Conservation (phyloP, 441 rosid species). For the Capsella rubella region DNA sequence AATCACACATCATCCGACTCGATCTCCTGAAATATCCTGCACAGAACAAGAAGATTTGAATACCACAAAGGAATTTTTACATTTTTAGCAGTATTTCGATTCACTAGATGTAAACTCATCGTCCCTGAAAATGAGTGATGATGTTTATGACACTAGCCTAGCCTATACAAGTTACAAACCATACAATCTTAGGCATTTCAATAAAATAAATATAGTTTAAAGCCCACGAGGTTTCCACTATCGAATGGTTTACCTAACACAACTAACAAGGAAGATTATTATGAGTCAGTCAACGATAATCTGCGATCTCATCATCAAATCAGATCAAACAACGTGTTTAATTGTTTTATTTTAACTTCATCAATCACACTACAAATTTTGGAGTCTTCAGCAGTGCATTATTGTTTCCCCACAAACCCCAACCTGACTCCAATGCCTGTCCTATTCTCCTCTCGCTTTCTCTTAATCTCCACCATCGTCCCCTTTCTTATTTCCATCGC, state of each 20-base stretch:
- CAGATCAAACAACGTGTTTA: background rate
- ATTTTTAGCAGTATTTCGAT: background rate
- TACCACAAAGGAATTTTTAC: background rate
- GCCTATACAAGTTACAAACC: too few species aligned
- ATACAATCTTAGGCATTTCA: background rate
- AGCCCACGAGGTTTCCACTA: background rate
- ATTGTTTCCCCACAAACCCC: background rate
- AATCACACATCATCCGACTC: conserved; percentile 54
- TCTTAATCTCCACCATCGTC: conserved; percentile 16
- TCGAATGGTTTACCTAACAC: background rate
- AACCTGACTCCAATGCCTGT: conserved; percentile 20
- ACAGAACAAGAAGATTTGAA: conserved; percentile 28
- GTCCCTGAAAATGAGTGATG: background rate
- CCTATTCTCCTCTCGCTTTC: conserved; percentile 13
- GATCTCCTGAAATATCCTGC: conserved; percentile 56
- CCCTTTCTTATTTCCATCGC: conserved; percentile 47
- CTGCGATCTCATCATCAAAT: background rate
- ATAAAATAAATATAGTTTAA: background rate
- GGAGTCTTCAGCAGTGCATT: background rate
- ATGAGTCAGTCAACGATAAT: background rate
- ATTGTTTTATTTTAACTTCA: background rate
- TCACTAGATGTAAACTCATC: too few species aligned
- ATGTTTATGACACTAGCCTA: background rate
- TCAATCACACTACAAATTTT: background rate
- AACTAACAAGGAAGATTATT: background rate